phyloP scores from a whole-genome alignment of 2,329 filamentous ascomycete species.

The Claviceps lovelessii region DNA sequence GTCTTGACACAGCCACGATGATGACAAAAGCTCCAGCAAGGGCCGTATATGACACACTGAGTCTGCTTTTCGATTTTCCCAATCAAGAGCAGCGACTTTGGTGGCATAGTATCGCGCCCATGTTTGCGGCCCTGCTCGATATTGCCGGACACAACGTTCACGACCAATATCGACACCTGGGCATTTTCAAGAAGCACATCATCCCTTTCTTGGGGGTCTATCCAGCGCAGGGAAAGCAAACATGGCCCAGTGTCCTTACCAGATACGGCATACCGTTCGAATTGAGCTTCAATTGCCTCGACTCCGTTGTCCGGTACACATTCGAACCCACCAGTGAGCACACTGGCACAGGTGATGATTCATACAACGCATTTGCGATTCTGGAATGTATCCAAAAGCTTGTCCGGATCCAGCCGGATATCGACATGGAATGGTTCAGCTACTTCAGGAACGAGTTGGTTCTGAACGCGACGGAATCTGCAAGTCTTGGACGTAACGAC shows the following conservation, averaged over 20 bases:
- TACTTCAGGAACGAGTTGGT: not conserved
- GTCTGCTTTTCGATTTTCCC: not conserved
- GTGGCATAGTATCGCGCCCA: slow-evolving; percentile 2
- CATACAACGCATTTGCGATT: not conserved
- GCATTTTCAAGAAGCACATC: not conserved
- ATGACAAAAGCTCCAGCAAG: not conserved
- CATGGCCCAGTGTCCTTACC: not conserved
- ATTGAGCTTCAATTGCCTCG: not conserved
- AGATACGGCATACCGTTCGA: not conserved
- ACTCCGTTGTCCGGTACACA: slow-evolving; percentile 1
- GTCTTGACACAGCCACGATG: not conserved
- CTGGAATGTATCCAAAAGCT: not conserved
- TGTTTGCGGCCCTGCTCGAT: not conserved
- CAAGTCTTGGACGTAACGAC: not conserved
- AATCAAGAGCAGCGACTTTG: not conserved
- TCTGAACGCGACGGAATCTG: not conserved
- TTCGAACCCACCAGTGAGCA: not conserved
- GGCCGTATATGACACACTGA: not conserved
- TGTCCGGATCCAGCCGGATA: not conserved
- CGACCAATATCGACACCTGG: not conserved
- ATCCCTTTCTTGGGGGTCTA: not conserved
- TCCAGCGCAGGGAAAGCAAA: not conserved
- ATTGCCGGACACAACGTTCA: not conserved
- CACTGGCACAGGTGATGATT: not conserved
- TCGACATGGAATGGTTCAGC: not conserved